These are phyloP conservation scores for Sambucus nigra DNA, from an alignment of 129 eudicot species.

Conservation along the genomic window DNA sequence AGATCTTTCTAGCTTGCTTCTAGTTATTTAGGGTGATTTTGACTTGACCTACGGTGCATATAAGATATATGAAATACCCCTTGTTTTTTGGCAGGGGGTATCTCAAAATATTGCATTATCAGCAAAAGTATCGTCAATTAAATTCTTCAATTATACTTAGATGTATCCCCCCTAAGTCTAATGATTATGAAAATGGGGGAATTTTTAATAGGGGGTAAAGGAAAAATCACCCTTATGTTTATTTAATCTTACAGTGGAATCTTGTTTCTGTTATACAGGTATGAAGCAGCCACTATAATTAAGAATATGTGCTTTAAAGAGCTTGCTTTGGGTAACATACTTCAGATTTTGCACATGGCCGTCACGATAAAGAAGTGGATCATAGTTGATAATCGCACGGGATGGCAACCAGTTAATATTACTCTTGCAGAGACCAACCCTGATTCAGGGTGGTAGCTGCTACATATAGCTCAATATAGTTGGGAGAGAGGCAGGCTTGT, in stretches of 20 bases:
- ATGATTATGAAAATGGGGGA: too few species aligned
- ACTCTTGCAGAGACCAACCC: conserved; percentile 48
- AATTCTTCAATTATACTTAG: too few species aligned
- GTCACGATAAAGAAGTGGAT: conserved; percentile 67
- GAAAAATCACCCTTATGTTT: not conserved
- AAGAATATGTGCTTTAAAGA: conserved; percentile 66
- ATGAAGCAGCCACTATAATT: conserved; percentile 73
- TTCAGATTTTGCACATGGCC: conserved; percentile 74
- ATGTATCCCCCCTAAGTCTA: too few species aligned
- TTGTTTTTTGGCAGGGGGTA: too few species aligned
- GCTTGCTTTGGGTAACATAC: conserved; percentile 62
- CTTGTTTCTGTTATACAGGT: conserved; percentile 30
- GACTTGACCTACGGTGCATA: too few species aligned
- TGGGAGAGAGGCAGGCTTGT: conserved; percentile 11
- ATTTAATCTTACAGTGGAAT: not conserved
- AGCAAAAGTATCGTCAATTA: too few species aligned
- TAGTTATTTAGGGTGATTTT: too few species aligned
- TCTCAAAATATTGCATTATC: too few species aligned
- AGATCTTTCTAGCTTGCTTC: not conserved
- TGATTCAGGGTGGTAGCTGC: conserved; percentile 44
- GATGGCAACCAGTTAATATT: conserved; percentile 86
- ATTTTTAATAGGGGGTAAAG: too few species aligned
- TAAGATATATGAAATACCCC: too few species aligned
- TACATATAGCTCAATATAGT: conserved; percentile 7
- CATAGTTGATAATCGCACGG: conserved; percentile 47